phyloP scores from a whole-genome alignment of 1,284 basidiomycete genomes.

The Boletus smithii region DNA sequence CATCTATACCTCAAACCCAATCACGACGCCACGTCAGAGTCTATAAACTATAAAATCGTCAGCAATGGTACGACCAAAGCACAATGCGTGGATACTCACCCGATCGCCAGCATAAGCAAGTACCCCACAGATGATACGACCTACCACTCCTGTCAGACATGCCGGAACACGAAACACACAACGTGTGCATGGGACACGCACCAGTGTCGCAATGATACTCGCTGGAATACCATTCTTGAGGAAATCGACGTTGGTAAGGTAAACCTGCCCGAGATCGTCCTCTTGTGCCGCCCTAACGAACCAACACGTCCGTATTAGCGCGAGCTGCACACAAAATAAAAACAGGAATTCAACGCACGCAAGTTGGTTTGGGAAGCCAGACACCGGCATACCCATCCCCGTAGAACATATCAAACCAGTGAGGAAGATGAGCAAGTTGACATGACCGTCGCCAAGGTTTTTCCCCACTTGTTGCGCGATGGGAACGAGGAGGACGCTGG shows the following conservation, averaged over 20 bases:
- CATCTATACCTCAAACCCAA: too few species aligned
- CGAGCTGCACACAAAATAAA: too few species aligned
- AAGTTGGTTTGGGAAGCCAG: constrained; percentile 96
- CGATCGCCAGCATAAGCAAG: constrained; percentile 20
- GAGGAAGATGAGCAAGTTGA: constrained; percentile 84
- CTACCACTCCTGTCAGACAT: constrained; percentile 12
- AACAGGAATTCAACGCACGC: constrained; percentile 58
- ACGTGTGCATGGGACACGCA: constrained; percentile 38
- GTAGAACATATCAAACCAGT: constrained; percentile 91
- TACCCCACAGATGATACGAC: constrained; percentile 24
- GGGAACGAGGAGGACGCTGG: constrained; percentile 92
- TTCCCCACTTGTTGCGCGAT: constrained; percentile 90
- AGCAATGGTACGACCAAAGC: too few species aligned
- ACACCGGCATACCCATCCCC: constrained; percentile 98
- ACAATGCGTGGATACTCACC: too few species aligned
- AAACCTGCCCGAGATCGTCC: constrained; percentile 89
- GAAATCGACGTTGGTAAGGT: constrained; percentile 85
- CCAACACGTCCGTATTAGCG: neutral
- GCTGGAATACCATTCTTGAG: constrained; percentile 92
- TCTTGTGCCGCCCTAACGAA: constrained; percentile 81
- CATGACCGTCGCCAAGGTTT: constrained; percentile 64
- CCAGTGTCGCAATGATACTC: constrained; percentile 80
- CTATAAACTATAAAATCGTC: too few species aligned
- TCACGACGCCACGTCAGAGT: too few species aligned
- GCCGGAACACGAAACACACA: too few species aligned